Conservation (phyloP, 345 rosid species). For the Citrus glauca region DNA sequence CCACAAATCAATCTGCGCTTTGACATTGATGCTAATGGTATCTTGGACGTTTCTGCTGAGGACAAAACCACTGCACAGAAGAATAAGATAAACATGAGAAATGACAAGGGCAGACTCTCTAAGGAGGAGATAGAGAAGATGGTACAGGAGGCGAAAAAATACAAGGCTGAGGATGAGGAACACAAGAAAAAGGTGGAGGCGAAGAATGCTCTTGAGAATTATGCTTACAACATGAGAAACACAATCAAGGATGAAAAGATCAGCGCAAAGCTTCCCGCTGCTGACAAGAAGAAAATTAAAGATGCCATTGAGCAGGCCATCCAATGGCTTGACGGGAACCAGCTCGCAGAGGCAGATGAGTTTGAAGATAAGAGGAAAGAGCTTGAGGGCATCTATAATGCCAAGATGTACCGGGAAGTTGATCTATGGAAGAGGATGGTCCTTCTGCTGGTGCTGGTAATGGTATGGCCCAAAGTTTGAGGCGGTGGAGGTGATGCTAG, state of each 20-base stretch:
- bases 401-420: slow-evolving; percentile 34
- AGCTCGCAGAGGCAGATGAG: slow-evolving; percentile 40
- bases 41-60: slow-evolving; percentile 48
- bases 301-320: slow-evolving; percentile 41
- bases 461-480: no score
- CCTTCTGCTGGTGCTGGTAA: no score
- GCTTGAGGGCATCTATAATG: slow-evolving; percentile 36
- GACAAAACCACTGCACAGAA: slow-evolving; percentile 48
- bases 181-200: slow-evolving; percentile 50
- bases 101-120: slow-evolving; percentile 49
- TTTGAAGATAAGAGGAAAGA: slow-evolving; percentile 50
- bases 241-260: slow-evolving; percentile 46
- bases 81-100: slow-evolving; percentile 56
- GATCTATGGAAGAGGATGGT: slow-evolving; percentile 15
- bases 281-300: slow-evolving; percentile 36
- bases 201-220: slow-evolving; percentile 48
- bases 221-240: slow-evolving; percentile 55
- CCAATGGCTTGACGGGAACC: slow-evolving; percentile 50
- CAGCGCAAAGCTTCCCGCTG: slow-evolving; percentile 36
- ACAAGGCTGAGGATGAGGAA: slow-evolving; percentile 49
- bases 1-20: slow-evolving; percentile 40
- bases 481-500: no score
- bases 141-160: slow-evolving; percentile 54
- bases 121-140: slow-evolving; percentile 54
- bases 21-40: slow-evolving; percentile 42